Conservation (phyloP, 345 rosid genomes). For the Lepidium aucheri region DNA sequence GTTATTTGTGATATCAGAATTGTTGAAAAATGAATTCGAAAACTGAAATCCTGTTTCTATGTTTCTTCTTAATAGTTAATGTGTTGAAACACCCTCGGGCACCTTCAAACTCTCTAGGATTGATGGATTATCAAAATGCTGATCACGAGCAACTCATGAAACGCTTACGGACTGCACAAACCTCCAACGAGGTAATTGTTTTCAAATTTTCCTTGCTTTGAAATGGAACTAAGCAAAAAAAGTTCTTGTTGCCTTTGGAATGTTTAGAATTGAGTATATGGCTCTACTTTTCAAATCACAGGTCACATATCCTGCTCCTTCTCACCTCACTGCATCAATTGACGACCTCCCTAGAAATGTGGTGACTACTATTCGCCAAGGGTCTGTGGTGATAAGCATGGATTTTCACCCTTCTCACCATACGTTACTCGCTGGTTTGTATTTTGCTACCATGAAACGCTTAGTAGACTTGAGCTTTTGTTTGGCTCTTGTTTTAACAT, state of each 20-base stretch:
- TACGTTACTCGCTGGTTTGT: conserved; percentile 74
- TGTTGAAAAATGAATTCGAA: background rate
- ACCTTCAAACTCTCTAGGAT: conserved; percentile 56
- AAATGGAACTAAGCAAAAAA: background rate
- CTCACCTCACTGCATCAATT: conserved; percentile 52
- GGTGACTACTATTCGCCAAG: conserved; percentile 71
- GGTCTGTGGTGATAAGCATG: conserved; percentile 80
- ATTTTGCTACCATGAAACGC: conserved; percentile 1
- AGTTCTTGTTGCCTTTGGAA: background rate
- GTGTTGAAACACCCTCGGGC: conserved; percentile 67
- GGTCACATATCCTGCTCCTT: conserved; percentile 51
- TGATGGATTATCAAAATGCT: conserved; percentile 71
- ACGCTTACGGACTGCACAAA: conserved; percentile 68
- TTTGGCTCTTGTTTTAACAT: background rate
- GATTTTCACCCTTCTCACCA: conserved; percentile 86
- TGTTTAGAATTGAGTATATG: conserved; percentile 2
- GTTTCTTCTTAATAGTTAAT: conserved; percentile 31
- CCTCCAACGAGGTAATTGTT: conserved; percentile 38
- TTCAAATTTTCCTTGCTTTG: background rate
- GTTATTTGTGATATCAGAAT: background rate
- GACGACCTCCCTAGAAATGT: conserved; percentile 90
- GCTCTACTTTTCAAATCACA: conserved; percentile 27
- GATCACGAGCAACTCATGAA: conserved; percentile 84
- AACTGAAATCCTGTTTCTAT: background rate
- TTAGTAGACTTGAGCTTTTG: background rate